phyloP scores from a whole-genome alignment of 768 basidiomycete genomes.

The Calocybe indica region DNA sequence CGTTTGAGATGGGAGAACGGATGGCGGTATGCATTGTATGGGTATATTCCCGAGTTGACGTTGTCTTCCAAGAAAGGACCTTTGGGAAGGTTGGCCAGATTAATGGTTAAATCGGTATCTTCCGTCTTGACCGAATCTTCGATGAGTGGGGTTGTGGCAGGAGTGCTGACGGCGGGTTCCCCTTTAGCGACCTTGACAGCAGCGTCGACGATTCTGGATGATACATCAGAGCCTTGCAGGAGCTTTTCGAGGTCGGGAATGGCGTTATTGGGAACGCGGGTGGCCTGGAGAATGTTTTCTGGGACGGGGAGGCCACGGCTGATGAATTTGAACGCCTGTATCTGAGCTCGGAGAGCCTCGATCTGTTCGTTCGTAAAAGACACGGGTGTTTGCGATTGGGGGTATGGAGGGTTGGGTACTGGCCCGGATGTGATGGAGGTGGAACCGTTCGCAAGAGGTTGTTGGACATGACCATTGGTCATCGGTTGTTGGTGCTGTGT shows the following conservation, averaged over 20 bases:
- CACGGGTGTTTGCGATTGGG: constrained; percentile 64
- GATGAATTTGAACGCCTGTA: constrained; percentile 75
- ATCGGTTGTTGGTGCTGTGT: constrained; percentile 23
- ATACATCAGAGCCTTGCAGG: constrained; percentile 53
- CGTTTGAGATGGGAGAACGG: constrained; percentile 80
- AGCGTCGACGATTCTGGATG: constrained; percentile 62
- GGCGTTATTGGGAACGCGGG: constrained; percentile 57
- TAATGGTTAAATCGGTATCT: constrained; percentile 38
- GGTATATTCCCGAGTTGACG: constrained; percentile 75
- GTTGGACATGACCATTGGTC: constrained; percentile 43
- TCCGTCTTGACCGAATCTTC: constrained; percentile 51
- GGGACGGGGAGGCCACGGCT: constrained; percentile 61
- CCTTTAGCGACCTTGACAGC: constrained; percentile 71
- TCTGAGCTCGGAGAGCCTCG: constrained; percentile 71
- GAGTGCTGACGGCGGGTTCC: constrained; percentile 23
- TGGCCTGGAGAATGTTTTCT: constrained; percentile 62
- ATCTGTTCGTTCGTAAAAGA: constrained; percentile 78
- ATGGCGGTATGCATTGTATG: constrained; percentile 85
- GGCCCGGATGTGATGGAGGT: constrained; percentile 43
- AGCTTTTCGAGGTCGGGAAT: constrained; percentile 61
- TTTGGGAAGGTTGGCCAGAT: constrained; percentile 60
- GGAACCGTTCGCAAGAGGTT: constrained; percentile 35
- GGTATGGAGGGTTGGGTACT: constrained; percentile 40
- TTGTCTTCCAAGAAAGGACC: constrained; percentile 78
- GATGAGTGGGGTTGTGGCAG: constrained; percentile 19